phyloP scores from a whole-genome alignment of 2,329 filamentous ascomycete genomes.

The Fusarium hostae region DNA sequence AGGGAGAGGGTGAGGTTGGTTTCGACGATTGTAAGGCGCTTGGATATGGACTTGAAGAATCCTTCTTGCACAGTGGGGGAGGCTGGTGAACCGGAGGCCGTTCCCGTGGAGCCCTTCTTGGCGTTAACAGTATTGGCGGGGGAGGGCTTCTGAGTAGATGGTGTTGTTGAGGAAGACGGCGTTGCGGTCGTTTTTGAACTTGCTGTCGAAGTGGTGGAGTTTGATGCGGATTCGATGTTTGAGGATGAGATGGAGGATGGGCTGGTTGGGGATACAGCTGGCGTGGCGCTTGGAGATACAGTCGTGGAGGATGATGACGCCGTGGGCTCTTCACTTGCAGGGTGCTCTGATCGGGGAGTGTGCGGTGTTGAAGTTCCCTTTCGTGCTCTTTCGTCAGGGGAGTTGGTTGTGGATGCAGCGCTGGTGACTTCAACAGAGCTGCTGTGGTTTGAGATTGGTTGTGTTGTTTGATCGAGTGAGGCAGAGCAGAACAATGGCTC shows the following conservation, averaged over 20 bases:
- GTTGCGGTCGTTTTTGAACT: constrained; percentile 26
- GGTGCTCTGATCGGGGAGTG: constrained; percentile 14
- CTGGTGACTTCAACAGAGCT: constrained; percentile 8
- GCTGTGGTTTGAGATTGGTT: background rate
- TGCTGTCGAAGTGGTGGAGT: constrained; percentile 15
- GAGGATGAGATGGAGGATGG: constrained; percentile 34
- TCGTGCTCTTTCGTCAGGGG: constrained; percentile 17
- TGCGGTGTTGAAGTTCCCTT: constrained; percentile 22
- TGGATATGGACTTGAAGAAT: constrained; percentile 97
- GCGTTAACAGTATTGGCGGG: constrained; percentile 27
- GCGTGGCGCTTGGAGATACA: constrained; percentile 22
- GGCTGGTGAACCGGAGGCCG: constrained; percentile 42
- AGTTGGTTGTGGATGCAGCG: background rate
- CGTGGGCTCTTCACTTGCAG: constrained; percentile 18
- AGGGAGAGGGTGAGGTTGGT: constrained; percentile 91
- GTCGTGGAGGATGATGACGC: constrained; percentile 22
- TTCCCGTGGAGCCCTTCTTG: constrained; percentile 47
- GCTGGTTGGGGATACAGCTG: constrained; percentile 31
- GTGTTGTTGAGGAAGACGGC: constrained; percentile 5
- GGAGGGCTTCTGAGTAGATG: constrained; percentile 24
- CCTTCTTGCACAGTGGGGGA: constrained; percentile 93
- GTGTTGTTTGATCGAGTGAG: constrained; percentile 8
- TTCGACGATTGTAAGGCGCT: constrained; percentile 90
- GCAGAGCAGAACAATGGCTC: constrained; percentile 24
- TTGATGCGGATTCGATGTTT: constrained; percentile 2